Evolutionary conservation across 129 eudicot species (phyloP), one percentile per base, ranked within the genome.

Genomic region (Flaveria bidentis): DNA sequence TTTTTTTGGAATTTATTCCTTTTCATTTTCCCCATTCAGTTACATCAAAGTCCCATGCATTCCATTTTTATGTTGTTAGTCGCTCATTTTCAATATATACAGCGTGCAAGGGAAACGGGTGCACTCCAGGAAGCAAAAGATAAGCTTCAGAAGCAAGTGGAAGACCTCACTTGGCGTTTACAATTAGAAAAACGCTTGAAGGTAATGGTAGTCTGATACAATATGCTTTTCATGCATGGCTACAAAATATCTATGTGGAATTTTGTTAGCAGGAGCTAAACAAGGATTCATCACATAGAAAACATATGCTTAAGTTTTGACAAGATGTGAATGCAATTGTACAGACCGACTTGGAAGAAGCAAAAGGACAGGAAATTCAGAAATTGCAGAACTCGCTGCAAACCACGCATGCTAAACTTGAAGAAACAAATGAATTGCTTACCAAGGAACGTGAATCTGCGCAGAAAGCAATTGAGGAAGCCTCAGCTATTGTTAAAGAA

Each of bases 111-210:
- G 82, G 96, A 91, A 87, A 91, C 96, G 5, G 98, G 96, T 52
- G 93, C 96, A 33, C 93, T 93, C 14, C 88, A 91, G 78, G 96
- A 90, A 87, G 98, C 98, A 66, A 93, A 93, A 83, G 92, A 91
- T 85, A 93, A 91, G 74, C 98, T 93, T 83, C 97, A 93, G 58
- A 83, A 83, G 66, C 89, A 82, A 74, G 90, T 91, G 80, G 98
- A 93, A 84, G 98, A 93, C 39, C 97, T 93, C 74, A 87, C 97
- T 71, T 83, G 88, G 90, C 93, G 96, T 71, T 76, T 90, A 79
- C 98, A 93, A 86, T 82, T 90, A 57, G 98, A 93, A 83, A 93
- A 90, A 80, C 98, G 96, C 60, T 30, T 86, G 73, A 88, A 91
- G 97, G 98, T 93, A 88, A 88, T 73, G 11, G 51, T 76, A 73